Evolutionary conservation across 192 early-diverging fungal species (phyloP), one percentile per base, ranked within the genome.

Genomic region (Coemansia interrupta): DNA sequence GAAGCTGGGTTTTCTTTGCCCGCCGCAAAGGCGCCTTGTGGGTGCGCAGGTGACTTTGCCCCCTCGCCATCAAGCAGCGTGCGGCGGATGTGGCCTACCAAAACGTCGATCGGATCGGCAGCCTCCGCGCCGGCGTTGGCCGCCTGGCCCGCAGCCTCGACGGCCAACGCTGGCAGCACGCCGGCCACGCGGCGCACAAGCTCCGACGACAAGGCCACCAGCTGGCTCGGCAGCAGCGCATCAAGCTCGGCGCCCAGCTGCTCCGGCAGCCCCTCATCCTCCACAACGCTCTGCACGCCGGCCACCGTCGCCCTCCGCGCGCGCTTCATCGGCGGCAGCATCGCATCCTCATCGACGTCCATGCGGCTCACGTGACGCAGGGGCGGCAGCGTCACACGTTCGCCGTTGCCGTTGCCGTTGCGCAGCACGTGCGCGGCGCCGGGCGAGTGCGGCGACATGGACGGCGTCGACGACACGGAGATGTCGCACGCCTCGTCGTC

Each of bases 401-500:
- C 43, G 52, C 13, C 30, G 47, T 23, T 30, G 38, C 22, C 47
- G 19, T 43, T 39, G 36, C 17, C 20, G 26, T 28, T 26, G 45
- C 30, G 50, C 30, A 50, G 45, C 17, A 51, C 23, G 14, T 60
- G 56, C 44, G 8, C 2, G 44, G 26, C n/a, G 46, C 7, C 46
- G 36, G 39, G 8, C 19, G 45, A 32, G 14, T n/a, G 29, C 14
- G 67, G 46, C 45, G 73, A 51, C 10, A 44, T 64, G 13, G 72
- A 74, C 19, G 68, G 75, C 52, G 75, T 68, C 44, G 65, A 70
- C 23, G 75, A 78, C 38, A 78, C 70, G 12, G 69, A 72, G 40
- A 78, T 78, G 54, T 78, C 75, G 32, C 75, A 61, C 4, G 69
- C 68, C 36, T 68, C 75, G 14, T 65, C 60, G 54, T 72, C 75